Evolutionary conservation across 495 filamentous ascomycete species (phyloP), one percentile per base, ranked within the genome.

Genomic region (Pseudevernia furfuracea): DNA sequence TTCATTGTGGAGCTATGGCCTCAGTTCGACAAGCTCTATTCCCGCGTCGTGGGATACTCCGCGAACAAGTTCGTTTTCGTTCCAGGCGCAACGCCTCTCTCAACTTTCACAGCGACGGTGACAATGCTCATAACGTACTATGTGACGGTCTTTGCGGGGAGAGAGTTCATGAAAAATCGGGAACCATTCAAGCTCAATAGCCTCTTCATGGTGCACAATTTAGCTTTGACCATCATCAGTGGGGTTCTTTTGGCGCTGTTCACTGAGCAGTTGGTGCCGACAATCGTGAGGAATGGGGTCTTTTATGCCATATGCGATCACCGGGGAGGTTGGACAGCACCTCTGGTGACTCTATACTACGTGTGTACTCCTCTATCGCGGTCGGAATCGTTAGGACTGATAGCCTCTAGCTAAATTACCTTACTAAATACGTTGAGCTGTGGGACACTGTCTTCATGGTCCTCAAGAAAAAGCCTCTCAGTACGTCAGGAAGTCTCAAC

Each of bases 1-100:
- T 97, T 98, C 73, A 94, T 92, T 72, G 80, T 97, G 65, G 79
- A 89, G 52, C 76, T 97, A 76, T 98, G 94, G 94, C 93, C 94
- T 65, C 84, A 94, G 77, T 98, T 97, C 83, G 87, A 87, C 78
- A 85, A 89, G 77, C 85, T 82, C 70, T 97, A 87, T 77, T 85
- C 87, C 74, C 72, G 75, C 43, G 82, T 90, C 56, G 82, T 80
- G 61, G 93, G 92, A 62, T 86, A 85, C 73, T 77, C 81, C 30
- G 77, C 86, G 55, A 79, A 81, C 67, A 75, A 86, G 34, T 88
- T 87, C 73, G 73, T 76, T 32, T 89, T 89, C 75, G 72, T 77
- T 41, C 74, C 79, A 60, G 83, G 81, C 39, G 70, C 77, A 67
- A 89, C 86, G 44, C 79, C 84, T 28, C 74, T 89, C 71, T 85